Evolutionary conservation across 768 basidiomycete species (phyloP).

Genomic region (Gautieria morchelliformis): DNA sequence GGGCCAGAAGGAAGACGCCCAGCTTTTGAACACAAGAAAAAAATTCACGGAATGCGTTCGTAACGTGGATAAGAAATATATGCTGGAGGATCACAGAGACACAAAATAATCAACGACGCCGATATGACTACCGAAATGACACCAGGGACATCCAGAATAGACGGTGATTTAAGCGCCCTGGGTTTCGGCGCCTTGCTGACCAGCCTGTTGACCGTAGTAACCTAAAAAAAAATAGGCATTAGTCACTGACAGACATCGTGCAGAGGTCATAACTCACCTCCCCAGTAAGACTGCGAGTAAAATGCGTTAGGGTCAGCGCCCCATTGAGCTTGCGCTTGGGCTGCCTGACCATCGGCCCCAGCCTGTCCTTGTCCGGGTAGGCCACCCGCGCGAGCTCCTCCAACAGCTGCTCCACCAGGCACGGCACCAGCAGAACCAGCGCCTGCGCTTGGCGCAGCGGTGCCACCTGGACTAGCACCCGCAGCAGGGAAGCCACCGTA

Average conservation of each 20-base stretch:
- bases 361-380: conserved; percentile 14
- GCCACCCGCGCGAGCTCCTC: conserved; percentile 38
- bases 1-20: conserved; percentile 8
- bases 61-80: conserved; percentile 18
- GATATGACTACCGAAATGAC: neutral
- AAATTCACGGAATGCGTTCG: conserved; percentile 23
- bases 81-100: conserved; percentile 13
- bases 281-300: conserved; percentile 15
- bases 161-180: conserved; percentile 4
- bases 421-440: conserved; percentile 50
- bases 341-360: conserved; percentile 14
- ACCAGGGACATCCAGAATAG: neutral
- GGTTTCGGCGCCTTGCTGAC: conserved; percentile 25
- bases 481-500: conserved; percentile 59
- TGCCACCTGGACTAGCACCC: conserved; percentile 47
- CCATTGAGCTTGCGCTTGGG: conserved; percentile 67
- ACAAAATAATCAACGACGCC: conserved; percentile 3
- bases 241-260: neutral
- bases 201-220: conserved; percentile 74
- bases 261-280: conserved; percentile 7
- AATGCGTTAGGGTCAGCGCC: conserved; percentile 18
- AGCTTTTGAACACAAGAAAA: conserved; percentile 13
- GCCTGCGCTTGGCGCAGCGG: conserved; percentile 44
- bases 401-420: conserved; percentile 38
- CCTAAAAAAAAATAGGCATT: conserved; percentile 30